Conservation (phyloP, 345 rosid genomes). For the Boechera divaricarpa region DNA sequence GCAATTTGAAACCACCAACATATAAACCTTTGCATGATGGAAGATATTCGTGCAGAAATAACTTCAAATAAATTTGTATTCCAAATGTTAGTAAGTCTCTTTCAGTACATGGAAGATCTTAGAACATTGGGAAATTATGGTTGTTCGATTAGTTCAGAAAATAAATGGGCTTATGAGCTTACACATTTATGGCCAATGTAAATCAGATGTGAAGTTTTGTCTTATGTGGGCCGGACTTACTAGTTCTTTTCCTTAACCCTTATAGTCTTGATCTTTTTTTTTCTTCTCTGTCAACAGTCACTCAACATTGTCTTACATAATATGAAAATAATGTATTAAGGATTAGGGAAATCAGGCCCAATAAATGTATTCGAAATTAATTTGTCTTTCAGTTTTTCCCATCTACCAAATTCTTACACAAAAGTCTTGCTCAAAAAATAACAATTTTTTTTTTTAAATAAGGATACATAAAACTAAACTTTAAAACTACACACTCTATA, state of each 20-base stretch:
- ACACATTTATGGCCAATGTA: neutral
- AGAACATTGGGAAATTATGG: neutral
- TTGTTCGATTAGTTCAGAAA: neutral
- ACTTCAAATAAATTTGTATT: neutral
- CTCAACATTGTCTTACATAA: neutral
- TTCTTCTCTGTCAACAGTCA: too few relatives aligned
- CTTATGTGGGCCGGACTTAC: conserved; percentile 7
- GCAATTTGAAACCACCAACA: neutral
- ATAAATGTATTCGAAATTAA: too few relatives aligned
- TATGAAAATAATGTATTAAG: neutral
- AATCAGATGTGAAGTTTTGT: neutral
- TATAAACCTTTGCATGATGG: neutral
- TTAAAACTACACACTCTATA: neutral
- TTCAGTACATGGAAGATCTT: neutral
- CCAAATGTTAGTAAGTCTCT: neutral
- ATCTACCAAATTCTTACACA: too few relatives aligned
- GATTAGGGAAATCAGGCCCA: neutral
- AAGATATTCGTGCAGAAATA: neutral
- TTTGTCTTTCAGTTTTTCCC: too few relatives aligned
- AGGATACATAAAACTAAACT: too few relatives aligned
- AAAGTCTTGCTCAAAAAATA: too few relatives aligned
- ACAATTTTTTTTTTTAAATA: too few relatives aligned
- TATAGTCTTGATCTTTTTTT: too few relatives aligned
- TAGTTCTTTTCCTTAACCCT: neutral
- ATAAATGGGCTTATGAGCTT: conserved; percentile 24